Evolutionary conservation across 768 basidiomycete species (phyloP), one percentile per base, ranked within the genome.

Genomic region (Leccinum truebloodii): DNA sequence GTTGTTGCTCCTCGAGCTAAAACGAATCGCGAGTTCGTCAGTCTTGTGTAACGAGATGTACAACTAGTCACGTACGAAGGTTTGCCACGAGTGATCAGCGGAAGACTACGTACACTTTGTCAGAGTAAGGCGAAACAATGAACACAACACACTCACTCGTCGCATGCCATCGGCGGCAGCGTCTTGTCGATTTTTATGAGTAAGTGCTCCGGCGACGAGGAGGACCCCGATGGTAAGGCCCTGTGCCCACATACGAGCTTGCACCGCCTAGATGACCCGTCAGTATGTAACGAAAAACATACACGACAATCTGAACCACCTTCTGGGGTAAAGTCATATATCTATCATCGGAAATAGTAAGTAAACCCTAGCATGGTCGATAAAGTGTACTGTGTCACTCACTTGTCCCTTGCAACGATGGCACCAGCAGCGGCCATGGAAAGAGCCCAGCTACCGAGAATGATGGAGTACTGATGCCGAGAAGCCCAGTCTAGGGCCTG

Each of bases 191-290:
- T 77, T 78, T 37, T 75, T 69, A 30, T 85, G 84, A 3, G 88
- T 86, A 28, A 92, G 73, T 6, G 84, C 83, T 63, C 88, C 90
- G 14, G 90, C 89, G 4, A 76, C 86, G 58, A 91, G 80, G 30
- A 92, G 74, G 26, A 92, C 79, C 39, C 88, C 89, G 50, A 93
- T 85, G 0, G 90, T 93, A 59, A 92, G 71, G 4, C 89, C 90
- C 64, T 93, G 90, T 4, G 90, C 90, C 90, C 90, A 92, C 87
- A 92, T 88, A 82, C 91, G 89, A 34, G 88, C 90, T 73, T 93
- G 91, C 3, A 94, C 91, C 28, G 91, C 77, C 80, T 80, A 44
- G 60, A 83, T 81, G 16, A 76, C 67, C 80, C 78, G 12, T 63
- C 49, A 66, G 60, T 20, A 44, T 6, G 28, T 3, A n/a, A 20